A percentile compares a stretch with the other conserved stretches of the same genome.
These are phyloP conservation scores for Candida schatavii DNA, from an alignment of 805 yeast genomes.

Conservation along the genomic window DNA sequence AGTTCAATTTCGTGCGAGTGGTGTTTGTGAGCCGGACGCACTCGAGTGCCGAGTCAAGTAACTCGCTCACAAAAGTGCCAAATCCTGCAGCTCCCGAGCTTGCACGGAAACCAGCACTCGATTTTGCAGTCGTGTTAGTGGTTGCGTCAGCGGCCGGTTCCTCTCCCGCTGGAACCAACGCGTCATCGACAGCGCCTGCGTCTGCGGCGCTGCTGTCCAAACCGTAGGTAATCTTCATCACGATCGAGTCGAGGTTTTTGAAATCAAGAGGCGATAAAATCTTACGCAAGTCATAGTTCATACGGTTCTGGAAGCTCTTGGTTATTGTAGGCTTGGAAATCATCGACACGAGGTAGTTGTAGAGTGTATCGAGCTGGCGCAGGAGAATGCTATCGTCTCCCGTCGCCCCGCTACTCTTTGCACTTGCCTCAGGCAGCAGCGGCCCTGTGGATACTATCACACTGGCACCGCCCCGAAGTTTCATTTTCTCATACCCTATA, in stretches of 20 bases:
- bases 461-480: conserved; percentile 30
- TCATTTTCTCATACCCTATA: conserved; percentile 46
- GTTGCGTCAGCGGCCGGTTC: background rate
- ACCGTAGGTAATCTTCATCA: conserved; percentile 36
- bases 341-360: conserved; percentile 78
- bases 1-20: conserved; percentile 55
- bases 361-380: conserved; percentile 65
- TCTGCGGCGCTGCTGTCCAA: conserved; percentile 10
- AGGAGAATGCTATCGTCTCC: conserved; percentile 14
- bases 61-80: conserved; percentile 26
- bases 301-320: conserved; percentile 64
- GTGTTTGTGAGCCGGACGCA: conserved; percentile 50
- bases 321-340: conserved; percentile 76
- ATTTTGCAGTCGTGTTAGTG: background rate
- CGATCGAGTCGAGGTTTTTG: conserved; percentile 62
- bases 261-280: conserved; percentile 73
- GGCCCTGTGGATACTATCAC: too few species aligned
- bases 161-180: background rate
- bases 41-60: conserved; percentile 27
- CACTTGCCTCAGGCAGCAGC: too few species aligned
- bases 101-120: conserved; percentile 5
- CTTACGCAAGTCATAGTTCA: conserved; percentile 79
- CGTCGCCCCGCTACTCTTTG: background rate
- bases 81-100: conserved; percentile 14
- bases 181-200: background rate